These are phyloP conservation scores for Mycena polygramma DNA, from an alignment of 768 basidiomycete genomes.

Conservation along the genomic window DNA sequence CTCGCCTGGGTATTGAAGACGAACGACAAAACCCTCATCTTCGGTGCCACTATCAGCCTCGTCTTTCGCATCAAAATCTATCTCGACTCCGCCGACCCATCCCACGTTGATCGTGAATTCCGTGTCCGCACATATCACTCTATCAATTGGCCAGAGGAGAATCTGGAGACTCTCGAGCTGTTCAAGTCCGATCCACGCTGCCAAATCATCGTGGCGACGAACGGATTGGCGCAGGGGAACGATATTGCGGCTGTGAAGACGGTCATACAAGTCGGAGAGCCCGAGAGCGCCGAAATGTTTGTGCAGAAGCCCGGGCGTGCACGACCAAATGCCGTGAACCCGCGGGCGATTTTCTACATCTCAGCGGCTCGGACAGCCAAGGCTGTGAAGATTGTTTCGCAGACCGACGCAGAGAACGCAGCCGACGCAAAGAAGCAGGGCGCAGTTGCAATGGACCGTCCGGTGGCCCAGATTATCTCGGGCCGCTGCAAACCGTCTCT, in stretches of 20 bases:
- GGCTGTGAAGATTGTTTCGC: too few species aligned
- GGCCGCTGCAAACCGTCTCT: background rate
- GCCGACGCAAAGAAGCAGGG: conserved; percentile 14
- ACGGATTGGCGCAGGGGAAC: conserved; percentile 2
- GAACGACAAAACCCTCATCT: conserved; percentile 42
- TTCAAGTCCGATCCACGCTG: background rate
- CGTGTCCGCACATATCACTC: conserved; percentile 4
- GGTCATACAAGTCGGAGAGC: conserved; percentile 17
- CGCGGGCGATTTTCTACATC: conserved; percentile 20
- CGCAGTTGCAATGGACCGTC: background rate
- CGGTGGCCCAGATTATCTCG: background rate
- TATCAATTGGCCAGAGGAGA: conserved; percentile 10
- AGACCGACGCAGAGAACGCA: conserved; percentile 10
- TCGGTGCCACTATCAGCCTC: conserved; percentile 43
- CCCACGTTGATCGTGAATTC: background rate
- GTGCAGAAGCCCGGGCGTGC: conserved; percentile 17
- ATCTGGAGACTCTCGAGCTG: conserved; percentile 1
- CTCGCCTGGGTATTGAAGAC: conserved; percentile 44
- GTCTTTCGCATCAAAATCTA: conserved; percentile 40
- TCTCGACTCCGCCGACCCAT: conserved; percentile 15
- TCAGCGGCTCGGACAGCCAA: background rate
- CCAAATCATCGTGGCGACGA: conserved; percentile 16
- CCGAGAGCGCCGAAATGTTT: background rate
- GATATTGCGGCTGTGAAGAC: conserved; percentile 15
- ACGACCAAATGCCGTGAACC: background rate